A percentile compares a stretch with the other conserved stretches of the same genome.
These are phyloP conservation scores for Sugiyamaella japonica DNA, from an alignment of 1,139 yeast genomes.

Conservation along the genomic window DNA sequence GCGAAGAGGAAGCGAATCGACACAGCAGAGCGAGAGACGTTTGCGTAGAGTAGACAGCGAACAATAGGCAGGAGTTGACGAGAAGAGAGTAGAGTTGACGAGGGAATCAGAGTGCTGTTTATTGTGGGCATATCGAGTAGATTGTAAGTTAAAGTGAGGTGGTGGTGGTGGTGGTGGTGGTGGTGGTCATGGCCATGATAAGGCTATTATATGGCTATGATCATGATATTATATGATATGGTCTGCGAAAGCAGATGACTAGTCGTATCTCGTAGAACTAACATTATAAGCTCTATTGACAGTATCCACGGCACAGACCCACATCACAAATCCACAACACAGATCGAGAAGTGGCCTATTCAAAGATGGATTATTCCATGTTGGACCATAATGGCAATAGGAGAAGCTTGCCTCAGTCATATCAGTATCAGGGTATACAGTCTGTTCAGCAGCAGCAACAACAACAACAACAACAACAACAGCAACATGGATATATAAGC, in stretches of 20 bases:
- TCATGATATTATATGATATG: too few species aligned
- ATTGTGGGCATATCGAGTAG: too few species aligned
- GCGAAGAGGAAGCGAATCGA: background rate
- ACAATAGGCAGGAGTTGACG: too few species aligned
- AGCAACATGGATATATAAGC: slow-evolving; percentile 14
- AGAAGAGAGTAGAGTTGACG: background rate
- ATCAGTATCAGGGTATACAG: slow-evolving; percentile 24
- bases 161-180: too few species aligned
- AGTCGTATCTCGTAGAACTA: too few species aligned
- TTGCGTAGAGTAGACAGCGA: too few species aligned
- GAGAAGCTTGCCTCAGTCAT: slow-evolving; percentile 7
- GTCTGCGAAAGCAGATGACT: too few species aligned
- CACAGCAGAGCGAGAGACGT: background rate
- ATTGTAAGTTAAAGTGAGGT: too few species aligned
- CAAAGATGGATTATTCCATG: slow-evolving; percentile 11
- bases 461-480: slow-evolving; percentile 15
- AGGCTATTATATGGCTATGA: too few species aligned
- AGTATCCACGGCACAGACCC: too few species aligned
- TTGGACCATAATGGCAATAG: slow-evolving; percentile 8
- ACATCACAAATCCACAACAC: background rate
- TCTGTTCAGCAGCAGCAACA: slow-evolving; percentile 22
- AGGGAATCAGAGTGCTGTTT: background rate
- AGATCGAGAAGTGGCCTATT: background rate
- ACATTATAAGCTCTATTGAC: too few species aligned
- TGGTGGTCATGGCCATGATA: too few species aligned